Base-by-base conservation (phyloP, 345 rosid genomes). In the Ricinus communis region DNA sequence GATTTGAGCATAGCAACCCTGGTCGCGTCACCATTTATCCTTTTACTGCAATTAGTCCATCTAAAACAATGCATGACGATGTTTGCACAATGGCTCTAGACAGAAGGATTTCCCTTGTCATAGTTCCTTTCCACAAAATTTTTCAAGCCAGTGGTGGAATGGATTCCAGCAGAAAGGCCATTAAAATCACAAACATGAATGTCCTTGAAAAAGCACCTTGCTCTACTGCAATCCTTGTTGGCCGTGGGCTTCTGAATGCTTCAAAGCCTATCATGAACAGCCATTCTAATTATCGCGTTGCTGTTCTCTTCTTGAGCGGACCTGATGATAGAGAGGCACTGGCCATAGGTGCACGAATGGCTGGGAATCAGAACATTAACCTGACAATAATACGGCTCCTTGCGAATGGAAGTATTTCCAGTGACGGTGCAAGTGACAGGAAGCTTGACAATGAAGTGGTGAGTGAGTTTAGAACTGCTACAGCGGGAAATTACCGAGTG, bases 301-400 rank as follows among this genome's bases (percentile, higher is more conserved):
- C 52, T 51, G 40, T 58, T 31, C 72, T 76, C 57, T 71, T 76
- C n/a, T 30, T 76, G 71, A 74, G 71, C 43, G 71, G 75, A 18
- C 27, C 11, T 40, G 75, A 76, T 16, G 76, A 71, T 13, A 33
- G 68, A 19, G 68, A 66, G 68, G 72, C 72, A 59, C 43, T 71
- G 51, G 64, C 76, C 25, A 49, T 59, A 40, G 69, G 30, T 5
- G 43, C 28, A 60, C 45, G 72, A 19, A 71, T 76, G 75, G 24
- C 65, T 30, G 68, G 72, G 49, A 30, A 61, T 45, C 72, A 28
- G 16, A 27, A 16, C 7, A 40, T 76, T 53, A 59, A 45, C 49
- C 38, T 66, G 45, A 76, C 71, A 58, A 11, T 76, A 15, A 45
- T 66, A 41, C 63, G 41, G 40, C 78, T 66, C 18, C 68, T 66